A percentile compares a stretch with the other conserved stretches of the same genome.
Evolutionary conservation across 2,329 filamentous ascomycete genomes (phyloP).

Genomic region (Verticillium dahliae): DNA sequence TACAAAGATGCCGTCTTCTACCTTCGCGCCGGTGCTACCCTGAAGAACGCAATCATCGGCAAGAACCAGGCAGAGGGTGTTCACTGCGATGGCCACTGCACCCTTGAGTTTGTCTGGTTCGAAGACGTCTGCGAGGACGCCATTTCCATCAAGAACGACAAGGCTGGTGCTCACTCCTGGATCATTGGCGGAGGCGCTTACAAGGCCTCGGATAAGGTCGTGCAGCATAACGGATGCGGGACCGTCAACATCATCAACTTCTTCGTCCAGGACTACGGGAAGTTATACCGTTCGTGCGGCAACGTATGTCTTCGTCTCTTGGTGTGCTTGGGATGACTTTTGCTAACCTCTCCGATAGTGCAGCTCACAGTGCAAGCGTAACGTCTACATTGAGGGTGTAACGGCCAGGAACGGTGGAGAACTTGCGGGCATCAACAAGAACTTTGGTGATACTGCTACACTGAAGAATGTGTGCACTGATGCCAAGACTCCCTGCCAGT

Average conservation of each 20-base stretch:
- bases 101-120: conserved; percentile 39
- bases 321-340: neutral
- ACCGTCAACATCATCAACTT: conserved; percentile 32
- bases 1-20: conserved; percentile 36
- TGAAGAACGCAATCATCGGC: conserved; percentile 41
- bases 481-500: conserved; percentile 13
- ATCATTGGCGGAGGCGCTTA: conserved; percentile 40
- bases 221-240: conserved; percentile 40
- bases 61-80: conserved; percentile 36
- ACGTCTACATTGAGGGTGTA: conserved; percentile 33
- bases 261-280: conserved; percentile 38
- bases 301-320: conserved; percentile 24
- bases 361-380: conserved; percentile 27
- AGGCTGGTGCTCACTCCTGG: conserved; percentile 20
- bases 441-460: conserved; percentile 27
- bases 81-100: conserved; percentile 37
- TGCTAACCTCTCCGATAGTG: conserved; percentile 3
- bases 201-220: conserved; percentile 36
- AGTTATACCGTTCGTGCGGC: conserved; percentile 42
- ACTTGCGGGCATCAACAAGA: conserved; percentile 34
- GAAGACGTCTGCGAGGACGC: conserved; percentile 40
- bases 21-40: conserved; percentile 31
- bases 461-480: conserved; percentile 18
- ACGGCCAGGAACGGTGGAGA: conserved; percentile 29
- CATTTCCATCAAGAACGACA: conserved; percentile 25